A percentile compares a stretch with the other conserved stretches of the same genome.
phyloP scores from a whole-genome alignment of 352 stramenopile genomes.

The Phytophthora vignae region DNA sequence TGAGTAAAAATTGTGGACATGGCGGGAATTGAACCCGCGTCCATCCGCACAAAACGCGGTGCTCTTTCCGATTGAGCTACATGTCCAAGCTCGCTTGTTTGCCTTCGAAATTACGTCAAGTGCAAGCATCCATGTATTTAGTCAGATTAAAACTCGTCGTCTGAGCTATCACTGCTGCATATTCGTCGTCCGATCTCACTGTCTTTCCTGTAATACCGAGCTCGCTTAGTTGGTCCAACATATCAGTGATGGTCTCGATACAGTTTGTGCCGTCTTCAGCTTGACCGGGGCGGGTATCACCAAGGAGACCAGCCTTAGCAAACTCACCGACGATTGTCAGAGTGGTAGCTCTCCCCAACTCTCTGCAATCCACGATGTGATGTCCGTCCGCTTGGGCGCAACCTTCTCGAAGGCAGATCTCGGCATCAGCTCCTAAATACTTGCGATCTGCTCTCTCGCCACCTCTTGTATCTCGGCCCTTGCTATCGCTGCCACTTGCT shows the following conservation, averaged over 20 bases:
- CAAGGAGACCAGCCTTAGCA: too few species aligned
- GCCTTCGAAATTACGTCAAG: background rate
- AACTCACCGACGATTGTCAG: too few species aligned
- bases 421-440: background rate
- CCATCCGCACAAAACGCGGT: constrained; percentile 7
- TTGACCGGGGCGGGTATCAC: background rate
- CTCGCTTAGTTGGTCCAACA: background rate
- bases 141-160: background rate
- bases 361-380: too few species aligned
- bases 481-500: background rate
- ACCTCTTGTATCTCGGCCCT: constrained; percentile 1
- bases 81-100: constrained; percentile 9
- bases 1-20: constrained; percentile 1
- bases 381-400: constrained; percentile 1
- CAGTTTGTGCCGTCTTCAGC: background rate
- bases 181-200: background rate
- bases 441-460: background rate
- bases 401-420: constrained; percentile 6
- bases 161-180: too few species aligned
- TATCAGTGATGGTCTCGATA: background rate
- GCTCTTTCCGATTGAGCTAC: constrained; percentile 10
- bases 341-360: too few species aligned
- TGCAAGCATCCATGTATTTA: background rate
- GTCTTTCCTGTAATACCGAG: background rate
- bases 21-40: constrained; percentile 4